Base-by-base conservation (phyloP, 83 land plant species). In the Thuja plicata region DNA sequence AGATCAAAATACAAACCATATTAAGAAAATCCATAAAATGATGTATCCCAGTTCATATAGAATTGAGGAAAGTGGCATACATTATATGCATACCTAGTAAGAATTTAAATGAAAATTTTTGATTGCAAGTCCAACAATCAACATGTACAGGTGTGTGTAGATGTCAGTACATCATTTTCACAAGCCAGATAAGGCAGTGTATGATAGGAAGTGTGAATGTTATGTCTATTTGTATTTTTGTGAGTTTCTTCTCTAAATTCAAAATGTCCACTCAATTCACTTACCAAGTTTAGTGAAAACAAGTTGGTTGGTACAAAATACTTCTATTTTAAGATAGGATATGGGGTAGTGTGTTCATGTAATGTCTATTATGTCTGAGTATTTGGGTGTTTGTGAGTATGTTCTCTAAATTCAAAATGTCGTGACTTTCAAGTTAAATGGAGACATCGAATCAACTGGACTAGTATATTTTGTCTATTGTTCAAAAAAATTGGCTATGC, bases 21-120 rank as follows among this genome's bases (percentile, higher is more conserved):
- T 87, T n/a, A 87, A 84, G 80, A 66, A 87, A 89, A 91, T 92
- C 15, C 84, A 3, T 73, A 60, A 91, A 43, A 57, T 92, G 89
- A 34, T 91, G 88, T 5, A 89, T 90, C 87, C 92, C 48, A 21
- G 11, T 45, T 66, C 87, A 21, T 62, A 7, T 12, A 84, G 87
- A 32, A 43, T 6, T 88, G 35, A 16, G 21, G 19, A 55, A 48
- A 45, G 35, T 19, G 24, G 7, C 77, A 88, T 78, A 30, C 52
- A 88, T 30, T 45, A 27, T 76, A 8, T n/a, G n/a, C n/a, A n/a
- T n/a, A 80, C 41, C 45, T 80, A 16, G 41, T 35, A 40, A 41
- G 45, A 80, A 21, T 19, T 35, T 21, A 15, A 41, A 43, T 43
- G 12, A 80, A 9, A 21, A 41, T 8, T 0, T 40, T 41, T 41